phyloP scores from a whole-genome alignment of 257 asterid genomes.

The Solanum sejunctum region DNA sequence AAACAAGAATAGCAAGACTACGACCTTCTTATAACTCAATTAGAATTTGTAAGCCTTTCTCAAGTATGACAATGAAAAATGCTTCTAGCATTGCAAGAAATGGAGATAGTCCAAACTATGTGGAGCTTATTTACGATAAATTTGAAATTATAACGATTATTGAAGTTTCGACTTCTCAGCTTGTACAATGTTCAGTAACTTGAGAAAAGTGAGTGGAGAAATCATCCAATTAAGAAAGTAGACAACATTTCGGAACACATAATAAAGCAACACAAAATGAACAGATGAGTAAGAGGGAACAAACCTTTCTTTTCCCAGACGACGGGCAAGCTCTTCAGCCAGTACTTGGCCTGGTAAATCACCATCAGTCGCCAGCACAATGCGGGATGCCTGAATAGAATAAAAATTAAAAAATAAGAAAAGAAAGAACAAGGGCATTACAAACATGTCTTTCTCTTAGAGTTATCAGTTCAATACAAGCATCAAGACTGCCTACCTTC shows the following conservation, averaged over 20 bases:
- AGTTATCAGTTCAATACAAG: neutral
- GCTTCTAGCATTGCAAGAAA: neutral
- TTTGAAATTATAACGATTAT: neutral
- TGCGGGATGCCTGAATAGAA: conserved; percentile 37
- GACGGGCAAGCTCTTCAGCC: conserved; percentile 75
- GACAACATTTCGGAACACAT: neutral
- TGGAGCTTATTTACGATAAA: neutral
- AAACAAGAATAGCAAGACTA: neutral
- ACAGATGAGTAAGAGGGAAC: neutral
- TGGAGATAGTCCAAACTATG: neutral
- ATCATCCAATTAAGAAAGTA: neutral
- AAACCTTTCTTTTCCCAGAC: conserved; percentile 67
- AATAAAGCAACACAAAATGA: neutral
- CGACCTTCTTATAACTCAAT: neutral
- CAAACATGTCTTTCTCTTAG: neutral
- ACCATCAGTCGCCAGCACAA: conserved; percentile 64
- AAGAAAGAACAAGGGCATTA: neutral
- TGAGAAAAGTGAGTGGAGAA: neutral
- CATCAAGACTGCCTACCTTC: conserved; percentile 25
- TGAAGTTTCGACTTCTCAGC: neutral
- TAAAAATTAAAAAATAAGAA: neutral
- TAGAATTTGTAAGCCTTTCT: neutral
- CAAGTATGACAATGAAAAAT: neutral
- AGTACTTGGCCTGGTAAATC: conserved; percentile 66
- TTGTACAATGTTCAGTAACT: neutral